phyloP scores from a whole-genome alignment of 176 grass and related monocot species.

The Lolium perenne region DNA sequence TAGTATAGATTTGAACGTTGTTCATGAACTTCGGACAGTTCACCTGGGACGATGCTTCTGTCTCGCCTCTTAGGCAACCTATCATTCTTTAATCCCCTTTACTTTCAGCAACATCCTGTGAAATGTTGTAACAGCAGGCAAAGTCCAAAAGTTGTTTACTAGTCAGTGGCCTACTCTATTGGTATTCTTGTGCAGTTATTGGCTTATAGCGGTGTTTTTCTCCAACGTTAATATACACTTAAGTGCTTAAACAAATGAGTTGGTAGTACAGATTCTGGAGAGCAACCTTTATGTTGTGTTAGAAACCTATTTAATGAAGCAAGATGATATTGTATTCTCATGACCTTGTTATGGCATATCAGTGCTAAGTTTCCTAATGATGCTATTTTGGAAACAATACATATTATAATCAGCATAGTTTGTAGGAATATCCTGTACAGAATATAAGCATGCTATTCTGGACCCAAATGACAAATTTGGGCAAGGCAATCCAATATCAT shows the following conservation, averaged over 20 bases:
- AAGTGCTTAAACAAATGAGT: constrained; percentile 10
- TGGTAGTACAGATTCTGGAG: constrained; percentile 27
- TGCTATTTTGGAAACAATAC: constrained; percentile 5
- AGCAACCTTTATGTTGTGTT: constrained; percentile 25
- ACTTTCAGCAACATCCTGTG: constrained; percentile 16
- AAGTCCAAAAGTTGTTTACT: constrained; percentile 24
- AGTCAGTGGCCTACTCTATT: neutral
- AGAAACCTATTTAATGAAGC: constrained; percentile 29
- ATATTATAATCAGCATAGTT: constrained; percentile 13
- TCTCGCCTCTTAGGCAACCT: constrained; percentile 19
- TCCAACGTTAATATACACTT: constrained; percentile 4
- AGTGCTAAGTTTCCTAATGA: constrained; percentile 5
- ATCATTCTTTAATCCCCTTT: constrained; percentile 23
- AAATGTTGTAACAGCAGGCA: constrained; percentile 1
- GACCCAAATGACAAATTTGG: constrained; percentile 5
- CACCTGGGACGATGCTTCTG: neutral
- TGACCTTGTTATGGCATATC: constrained; percentile 6
- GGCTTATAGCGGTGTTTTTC: neutral
- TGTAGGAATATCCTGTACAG: constrained; percentile 7
- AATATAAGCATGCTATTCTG: constrained; percentile 16
- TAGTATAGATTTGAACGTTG: neutral
- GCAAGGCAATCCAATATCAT: constrained; percentile 25
- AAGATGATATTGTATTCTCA: neutral
- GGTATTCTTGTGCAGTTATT: constrained; percentile 7
- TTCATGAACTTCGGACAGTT: constrained; percentile 24